Percentiles rank a stretch among this genome's conserved stretches.
Evolutionary conservation across 2,329 filamentous ascomycete species (phyloP).

Genomic region (Seiridium unicorne): DNA sequence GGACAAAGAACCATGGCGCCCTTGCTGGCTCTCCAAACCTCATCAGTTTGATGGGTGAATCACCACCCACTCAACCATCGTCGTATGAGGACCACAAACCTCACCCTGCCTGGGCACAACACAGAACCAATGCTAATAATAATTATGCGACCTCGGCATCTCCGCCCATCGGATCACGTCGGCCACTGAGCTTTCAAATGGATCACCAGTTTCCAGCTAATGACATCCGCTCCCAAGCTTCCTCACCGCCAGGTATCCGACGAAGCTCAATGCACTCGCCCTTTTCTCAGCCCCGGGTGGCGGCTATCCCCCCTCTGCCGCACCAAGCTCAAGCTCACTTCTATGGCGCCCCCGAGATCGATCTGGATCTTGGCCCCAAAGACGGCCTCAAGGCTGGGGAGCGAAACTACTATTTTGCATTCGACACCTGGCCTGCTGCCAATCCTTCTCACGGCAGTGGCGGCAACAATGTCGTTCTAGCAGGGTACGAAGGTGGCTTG

Average conservation of each 20-base stretch:
- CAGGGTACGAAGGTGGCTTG: slow-evolving; percentile 78
- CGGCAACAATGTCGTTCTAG: slow-evolving; percentile 66
- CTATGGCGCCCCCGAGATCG: slow-evolving; percentile 69
- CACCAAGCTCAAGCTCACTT: slow-evolving; percentile 68
- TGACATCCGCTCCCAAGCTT: slow-evolving; percentile 36
- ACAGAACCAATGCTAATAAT: slow-evolving; percentile 18
- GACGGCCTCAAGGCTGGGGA: slow-evolving; percentile 62
- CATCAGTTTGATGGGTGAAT: slow-evolving; percentile 34
- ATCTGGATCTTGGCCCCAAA: slow-evolving; percentile 51
- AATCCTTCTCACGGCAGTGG: slow-evolving; percentile 33
- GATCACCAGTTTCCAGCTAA: slow-evolving; percentile 36
- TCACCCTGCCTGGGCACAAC: slow-evolving; percentile 8
- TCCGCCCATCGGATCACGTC: slow-evolving; percentile 26
- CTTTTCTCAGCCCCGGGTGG: slow-evolving; percentile 35
- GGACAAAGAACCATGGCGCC: slow-evolving; percentile 25
- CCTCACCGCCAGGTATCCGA: slow-evolving; percentile 31
- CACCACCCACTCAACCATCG: slow-evolving; percentile 33
- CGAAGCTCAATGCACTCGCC: slow-evolving; percentile 54
- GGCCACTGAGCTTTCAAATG: slow-evolving; percentile 40
- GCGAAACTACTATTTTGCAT: slow-evolving; percentile 75
- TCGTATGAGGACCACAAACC: slow-evolving; percentile 28
- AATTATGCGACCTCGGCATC: slow-evolving; percentile 28
- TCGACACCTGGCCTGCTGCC: slow-evolving; percentile 66
- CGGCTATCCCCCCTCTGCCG: slow-evolving; percentile 52
- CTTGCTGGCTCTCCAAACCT: slow-evolving; percentile 31